phyloP scores from a whole-genome alignment of 2,329 filamentous ascomycete species.

The Pseudogymnoascus sp. region DNA sequence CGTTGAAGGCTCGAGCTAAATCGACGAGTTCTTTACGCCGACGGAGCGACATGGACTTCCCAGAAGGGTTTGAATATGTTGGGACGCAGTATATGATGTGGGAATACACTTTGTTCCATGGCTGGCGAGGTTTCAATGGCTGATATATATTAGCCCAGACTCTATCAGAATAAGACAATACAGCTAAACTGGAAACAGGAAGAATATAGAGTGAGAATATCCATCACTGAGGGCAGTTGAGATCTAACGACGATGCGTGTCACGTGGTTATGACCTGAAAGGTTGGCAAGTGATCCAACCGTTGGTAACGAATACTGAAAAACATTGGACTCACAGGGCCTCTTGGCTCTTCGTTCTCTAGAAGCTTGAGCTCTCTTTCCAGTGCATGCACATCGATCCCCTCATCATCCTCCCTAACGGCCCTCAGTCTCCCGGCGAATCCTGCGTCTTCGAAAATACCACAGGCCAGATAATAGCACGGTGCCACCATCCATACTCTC shows the following conservation, averaged over 20 bases:
- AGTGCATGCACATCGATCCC: slow-evolving; percentile 52
- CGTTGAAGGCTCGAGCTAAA: slow-evolving; percentile 55
- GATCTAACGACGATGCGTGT: background rate
- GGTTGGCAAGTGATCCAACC: background rate
- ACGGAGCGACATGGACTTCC: slow-evolving; percentile 51
- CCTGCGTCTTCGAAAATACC: slow-evolving; percentile 58
- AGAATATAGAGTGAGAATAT: background rate
- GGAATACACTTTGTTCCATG: slow-evolving; percentile 53
- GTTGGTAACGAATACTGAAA: background rate
- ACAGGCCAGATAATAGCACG: slow-evolving; percentile 58
- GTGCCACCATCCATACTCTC: slow-evolving; percentile 56
- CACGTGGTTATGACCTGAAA: background rate
- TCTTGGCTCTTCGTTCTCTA: slow-evolving; percentile 12
- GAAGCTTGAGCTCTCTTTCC: slow-evolving; percentile 35
- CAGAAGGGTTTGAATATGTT: slow-evolving; percentile 62
- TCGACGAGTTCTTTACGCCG: slow-evolving; percentile 49
- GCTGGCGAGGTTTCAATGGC: slow-evolving; percentile 10
- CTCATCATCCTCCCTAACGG: slow-evolving; percentile 54
- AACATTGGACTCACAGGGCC: slow-evolving; percentile 11
- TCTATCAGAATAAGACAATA: background rate
- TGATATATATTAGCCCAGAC: background rate
- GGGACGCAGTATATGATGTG: slow-evolving; percentile 62
- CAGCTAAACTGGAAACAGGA: background rate
- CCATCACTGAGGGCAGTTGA: background rate
- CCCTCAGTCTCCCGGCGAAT: slow-evolving; percentile 47